Conservation (phyloP, 352 stramenopile species). For the Phytophthora fragariae region DNA sequence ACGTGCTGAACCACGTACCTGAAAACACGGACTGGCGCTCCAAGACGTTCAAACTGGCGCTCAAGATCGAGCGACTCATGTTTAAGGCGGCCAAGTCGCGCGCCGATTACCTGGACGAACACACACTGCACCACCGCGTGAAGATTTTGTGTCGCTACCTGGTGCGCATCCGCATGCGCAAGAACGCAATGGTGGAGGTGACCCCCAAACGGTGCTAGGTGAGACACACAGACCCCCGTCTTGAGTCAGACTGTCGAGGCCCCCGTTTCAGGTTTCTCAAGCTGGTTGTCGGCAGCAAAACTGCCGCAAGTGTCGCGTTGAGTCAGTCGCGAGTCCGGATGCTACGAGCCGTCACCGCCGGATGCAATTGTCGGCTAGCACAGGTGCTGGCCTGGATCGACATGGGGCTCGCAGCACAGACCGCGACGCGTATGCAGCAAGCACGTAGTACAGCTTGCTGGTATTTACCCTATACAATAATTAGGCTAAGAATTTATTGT, state of each 20-base stretch:
- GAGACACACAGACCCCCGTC: background rate
- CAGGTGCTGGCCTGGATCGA: background rate
- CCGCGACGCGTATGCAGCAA: slow-evolving; percentile 15
- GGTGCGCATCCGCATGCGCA: slow-evolving; percentile 63
- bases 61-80: slow-evolving; percentile 74
- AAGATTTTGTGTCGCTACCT: slow-evolving; percentile 63
- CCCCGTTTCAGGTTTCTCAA: background rate
- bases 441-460: slow-evolving; percentile 23
- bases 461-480: slow-evolving; percentile 40
- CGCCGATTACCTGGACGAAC: slow-evolving; percentile 62
- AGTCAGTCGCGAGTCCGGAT: slow-evolving; percentile 7
- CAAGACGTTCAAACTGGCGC: slow-evolving; percentile 66
- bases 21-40: slow-evolving; percentile 69
- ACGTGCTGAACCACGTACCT: slow-evolving; percentile 65
- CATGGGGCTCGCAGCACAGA: background rate
- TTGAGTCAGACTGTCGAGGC: background rate
- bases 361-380: background rate
- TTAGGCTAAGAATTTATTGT: slow-evolving; percentile 22
- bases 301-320: background rate
- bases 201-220: slow-evolving; percentile 27
- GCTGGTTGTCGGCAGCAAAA: background rate
- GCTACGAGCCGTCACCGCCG: background rate
- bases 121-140: slow-evolving; percentile 56
- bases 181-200: slow-evolving; percentile 54
- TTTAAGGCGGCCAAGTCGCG: slow-evolving; percentile 59